Conservation (phyloP, 2,329 filamentous ascomycete species). For the Fusarium goolgardi region DNA sequence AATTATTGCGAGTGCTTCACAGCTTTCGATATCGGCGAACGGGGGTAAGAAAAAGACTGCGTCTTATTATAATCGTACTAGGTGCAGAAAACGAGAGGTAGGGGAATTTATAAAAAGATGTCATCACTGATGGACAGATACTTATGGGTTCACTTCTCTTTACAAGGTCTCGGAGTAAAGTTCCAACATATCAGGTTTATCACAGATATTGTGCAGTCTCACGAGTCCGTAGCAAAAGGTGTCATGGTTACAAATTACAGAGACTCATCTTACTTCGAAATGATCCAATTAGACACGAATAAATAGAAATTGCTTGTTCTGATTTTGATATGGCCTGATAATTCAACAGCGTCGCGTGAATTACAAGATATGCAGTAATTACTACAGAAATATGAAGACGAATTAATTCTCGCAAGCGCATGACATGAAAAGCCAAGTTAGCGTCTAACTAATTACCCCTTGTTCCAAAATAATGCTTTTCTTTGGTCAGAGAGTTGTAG, state of each 20-base stretch:
- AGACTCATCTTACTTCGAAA: background rate
- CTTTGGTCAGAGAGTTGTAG: background rate
- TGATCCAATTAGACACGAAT: background rate
- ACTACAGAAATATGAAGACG: background rate
- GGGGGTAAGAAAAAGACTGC: background rate
- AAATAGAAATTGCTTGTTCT: background rate
- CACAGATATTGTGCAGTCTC: too few relatives aligned
- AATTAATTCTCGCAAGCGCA: fast-evolving
- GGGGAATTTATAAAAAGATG: background rate
- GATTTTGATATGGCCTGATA: too few relatives aligned
- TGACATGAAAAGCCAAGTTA: background rate
- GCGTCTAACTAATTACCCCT: too few relatives aligned
- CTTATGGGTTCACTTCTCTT: too few relatives aligned
- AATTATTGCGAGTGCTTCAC: background rate
- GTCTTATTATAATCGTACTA: background rate
- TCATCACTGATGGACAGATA: background rate
- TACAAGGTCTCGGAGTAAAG: background rate
- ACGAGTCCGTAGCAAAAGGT: background rate
- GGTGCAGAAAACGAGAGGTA: background rate
- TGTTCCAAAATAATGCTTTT: too few relatives aligned
- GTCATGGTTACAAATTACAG: background rate
- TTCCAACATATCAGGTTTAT: background rate
- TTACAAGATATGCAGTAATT: background rate
- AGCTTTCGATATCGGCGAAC: background rate
- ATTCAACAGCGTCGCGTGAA: too few relatives aligned